Evolutionary conservation across 2,329 filamentous ascomycete genomes (phyloP).

Genomic region (Monilinia fructigena): DNA sequence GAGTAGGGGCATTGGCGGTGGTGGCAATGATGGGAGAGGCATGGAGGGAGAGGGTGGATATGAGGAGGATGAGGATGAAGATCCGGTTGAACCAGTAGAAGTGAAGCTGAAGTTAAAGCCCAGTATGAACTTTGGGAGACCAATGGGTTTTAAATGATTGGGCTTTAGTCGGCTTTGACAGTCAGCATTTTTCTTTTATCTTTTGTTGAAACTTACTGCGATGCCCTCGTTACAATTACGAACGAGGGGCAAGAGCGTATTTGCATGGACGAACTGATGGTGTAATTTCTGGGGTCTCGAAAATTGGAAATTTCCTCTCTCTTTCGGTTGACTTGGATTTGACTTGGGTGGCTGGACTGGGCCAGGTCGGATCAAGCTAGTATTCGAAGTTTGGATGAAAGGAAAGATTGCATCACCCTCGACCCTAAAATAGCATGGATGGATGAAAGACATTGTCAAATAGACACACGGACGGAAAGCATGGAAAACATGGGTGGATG

Average conservation of each 20-base stretch:
- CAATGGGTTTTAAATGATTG: slow-evolving; percentile 28
- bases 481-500: not conserved
- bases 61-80: slow-evolving; percentile 12
- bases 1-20: slow-evolving; percentile 1
- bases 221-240: not conserved
- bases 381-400: not conserved
- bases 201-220: not conserved
- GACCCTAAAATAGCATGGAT: not conserved
- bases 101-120: slow-evolving; percentile 32
- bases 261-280: not conserved
- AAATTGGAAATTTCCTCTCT: not conserved
- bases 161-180: not conserved
- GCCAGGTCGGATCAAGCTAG: not conserved
- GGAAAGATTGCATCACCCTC: not conserved
- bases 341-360: not conserved
- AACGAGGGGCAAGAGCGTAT: not conserved
- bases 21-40: slow-evolving; percentile 7
- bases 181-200: not conserved
- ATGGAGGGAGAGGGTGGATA: slow-evolving; percentile 23
- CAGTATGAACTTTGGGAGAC: slow-evolving; percentile 35
- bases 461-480: not conserved
- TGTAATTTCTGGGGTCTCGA: not conserved
- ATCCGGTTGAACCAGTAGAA: slow-evolving; percentile 25
- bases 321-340: not conserved
- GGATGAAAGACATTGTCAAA: not conserved